Evolutionary conservation across 108 stramenopile species (phyloP).

Genomic region (Stephanodiscus triporus): DNA sequence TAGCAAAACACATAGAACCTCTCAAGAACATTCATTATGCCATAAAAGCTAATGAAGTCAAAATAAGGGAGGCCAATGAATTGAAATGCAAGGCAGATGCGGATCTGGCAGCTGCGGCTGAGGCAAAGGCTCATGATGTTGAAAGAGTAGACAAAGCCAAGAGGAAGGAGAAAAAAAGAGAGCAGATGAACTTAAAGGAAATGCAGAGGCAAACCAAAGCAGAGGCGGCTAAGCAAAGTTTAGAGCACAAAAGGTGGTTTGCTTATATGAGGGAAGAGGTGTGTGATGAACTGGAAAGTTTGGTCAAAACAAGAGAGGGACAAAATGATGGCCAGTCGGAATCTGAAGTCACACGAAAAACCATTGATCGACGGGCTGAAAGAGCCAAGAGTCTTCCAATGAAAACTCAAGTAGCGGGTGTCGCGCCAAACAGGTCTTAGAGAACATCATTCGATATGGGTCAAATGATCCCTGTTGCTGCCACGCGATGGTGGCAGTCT

Average conservation of each 20-base stretch:
- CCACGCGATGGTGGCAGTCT: too few species aligned
- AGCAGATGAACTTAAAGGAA: constrained; percentile 1
- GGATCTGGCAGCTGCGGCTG: constrained; percentile 6
- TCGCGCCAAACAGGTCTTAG: too few species aligned
- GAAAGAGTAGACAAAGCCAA: too few species aligned
- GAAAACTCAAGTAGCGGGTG: constrained; percentile 5
- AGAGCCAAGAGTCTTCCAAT: neutral
- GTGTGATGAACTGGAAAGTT: neutral
- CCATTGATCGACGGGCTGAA: neutral
- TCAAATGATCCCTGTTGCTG: too few species aligned
- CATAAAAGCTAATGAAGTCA: neutral
- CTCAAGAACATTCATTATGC: neutral
- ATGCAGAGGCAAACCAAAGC: neutral
- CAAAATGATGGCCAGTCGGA: neutral
- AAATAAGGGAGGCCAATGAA: constrained; percentile 1
- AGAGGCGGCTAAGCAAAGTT: constrained; percentile 4
- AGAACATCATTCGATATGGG: too few species aligned
- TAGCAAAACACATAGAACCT: neutral
- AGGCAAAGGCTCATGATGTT: neutral
- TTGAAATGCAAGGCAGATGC: constrained; percentile 10
- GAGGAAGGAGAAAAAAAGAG: neutral
- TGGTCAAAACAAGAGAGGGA: neutral
- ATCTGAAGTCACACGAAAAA: neutral
- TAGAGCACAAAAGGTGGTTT: neutral
- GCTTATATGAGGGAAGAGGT: neutral